phyloP scores from a whole-genome alignment of 192 early-diverging fungal genomes.

The Coemansia sp. region DNA sequence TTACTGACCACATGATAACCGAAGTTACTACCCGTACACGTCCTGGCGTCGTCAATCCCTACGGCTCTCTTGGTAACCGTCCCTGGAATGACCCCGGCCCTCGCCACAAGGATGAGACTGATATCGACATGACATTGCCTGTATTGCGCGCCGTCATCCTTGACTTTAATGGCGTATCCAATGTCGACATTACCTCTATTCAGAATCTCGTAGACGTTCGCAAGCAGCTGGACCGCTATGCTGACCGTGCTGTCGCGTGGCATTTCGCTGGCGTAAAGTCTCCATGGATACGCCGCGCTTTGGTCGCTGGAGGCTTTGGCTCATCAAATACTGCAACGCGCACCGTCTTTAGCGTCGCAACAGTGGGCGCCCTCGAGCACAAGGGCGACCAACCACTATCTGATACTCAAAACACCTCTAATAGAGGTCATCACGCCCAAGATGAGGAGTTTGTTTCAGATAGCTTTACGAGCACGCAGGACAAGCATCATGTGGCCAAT shows the following conservation, averaged over 20 bases:
- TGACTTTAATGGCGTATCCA: slow-evolving; percentile 77
- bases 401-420: slow-evolving; percentile 2
- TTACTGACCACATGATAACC: slow-evolving; percentile 54
- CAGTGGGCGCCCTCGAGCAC: slow-evolving; percentile 26
- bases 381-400: slow-evolving; percentile 8
- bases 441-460: slow-evolving; percentile 3
- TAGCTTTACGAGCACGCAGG: neutral
- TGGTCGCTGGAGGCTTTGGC: slow-evolving; percentile 50
- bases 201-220: slow-evolving; percentile 72
- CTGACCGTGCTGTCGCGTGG: slow-evolving; percentile 53
- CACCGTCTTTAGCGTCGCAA: slow-evolving; percentile 47
- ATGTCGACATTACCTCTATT: slow-evolving; percentile 78
- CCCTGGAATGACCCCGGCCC: slow-evolving; percentile 61
- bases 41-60: slow-evolving; percentile 45
- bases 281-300: slow-evolving; percentile 37
- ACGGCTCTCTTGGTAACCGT: slow-evolving; percentile 49
- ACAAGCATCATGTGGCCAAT: neutral
- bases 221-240: slow-evolving; percentile 57
- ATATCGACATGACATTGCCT: slow-evolving; percentile 50
- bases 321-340: slow-evolving; percentile 16
- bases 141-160: slow-evolving; percentile 71
- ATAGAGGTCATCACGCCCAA: neutral
- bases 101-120: slow-evolving; percentile 43
- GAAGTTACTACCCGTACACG: slow-evolving; percentile 52
- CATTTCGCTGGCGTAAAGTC: slow-evolving; percentile 57